These are phyloP conservation scores for Steccherinum ochraceum DNA, from an alignment of 768 basidiomycete genomes.

Conservation along the genomic window DNA sequence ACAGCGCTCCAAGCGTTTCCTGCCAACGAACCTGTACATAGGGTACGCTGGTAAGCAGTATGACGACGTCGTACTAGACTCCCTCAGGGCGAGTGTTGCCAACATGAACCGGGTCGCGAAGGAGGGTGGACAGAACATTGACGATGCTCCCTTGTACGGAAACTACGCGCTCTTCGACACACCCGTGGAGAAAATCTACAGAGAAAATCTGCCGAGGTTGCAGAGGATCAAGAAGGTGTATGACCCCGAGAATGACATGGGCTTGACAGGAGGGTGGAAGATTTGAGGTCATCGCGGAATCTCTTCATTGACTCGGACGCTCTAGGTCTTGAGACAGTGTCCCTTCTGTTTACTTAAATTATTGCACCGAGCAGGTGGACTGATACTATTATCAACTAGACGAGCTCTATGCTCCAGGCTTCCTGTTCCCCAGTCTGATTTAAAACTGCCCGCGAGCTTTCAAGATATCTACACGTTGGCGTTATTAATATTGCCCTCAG, in stretches of 20 bases:
- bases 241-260: slow-evolving; percentile 60
- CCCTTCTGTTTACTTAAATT: too few species aligned
- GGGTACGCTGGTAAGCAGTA: slow-evolving; percentile 34
- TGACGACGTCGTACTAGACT: slow-evolving; percentile 36
- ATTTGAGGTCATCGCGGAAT: too few species aligned
- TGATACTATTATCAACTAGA: too few species aligned
- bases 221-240: slow-evolving; percentile 33
- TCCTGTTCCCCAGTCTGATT: too few species aligned
- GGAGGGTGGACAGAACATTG: slow-evolving; percentile 33
- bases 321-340: too few species aligned
- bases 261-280: slow-evolving; percentile 62
- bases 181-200: slow-evolving; percentile 44
- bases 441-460: too few species aligned
- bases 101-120: slow-evolving; percentile 34
- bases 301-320: too few species aligned
- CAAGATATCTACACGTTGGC: too few species aligned
- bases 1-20: slow-evolving; percentile 28
- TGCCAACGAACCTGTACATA: slow-evolving; percentile 39
- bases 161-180: slow-evolving; percentile 58
- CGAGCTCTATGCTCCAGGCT: too few species aligned
- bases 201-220: slow-evolving; percentile 37
- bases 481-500: too few species aligned
- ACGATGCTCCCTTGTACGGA: slow-evolving; percentile 38
- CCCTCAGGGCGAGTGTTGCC: slow-evolving; percentile 32
- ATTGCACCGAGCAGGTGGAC: too few species aligned